phyloP scores from a whole-genome alignment of 192 early-diverging fungal genomes.

The Gaertneriomyces sp. region DNA sequence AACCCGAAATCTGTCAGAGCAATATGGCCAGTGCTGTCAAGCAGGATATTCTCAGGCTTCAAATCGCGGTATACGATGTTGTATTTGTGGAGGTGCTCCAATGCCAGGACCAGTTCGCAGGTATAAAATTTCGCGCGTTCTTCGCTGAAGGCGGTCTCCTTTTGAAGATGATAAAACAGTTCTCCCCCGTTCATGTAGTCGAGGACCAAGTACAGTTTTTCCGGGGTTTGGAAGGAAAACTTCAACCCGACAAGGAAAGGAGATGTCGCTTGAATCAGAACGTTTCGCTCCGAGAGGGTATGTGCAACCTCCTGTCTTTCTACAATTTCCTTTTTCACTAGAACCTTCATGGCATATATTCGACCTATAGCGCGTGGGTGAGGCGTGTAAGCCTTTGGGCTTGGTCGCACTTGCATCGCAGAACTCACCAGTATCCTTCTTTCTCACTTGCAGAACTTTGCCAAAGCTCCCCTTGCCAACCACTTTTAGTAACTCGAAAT shows the following conservation, averaged over 20 bases:
- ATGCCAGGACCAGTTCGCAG: constrained; percentile 62
- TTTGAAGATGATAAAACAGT: constrained; percentile 88
- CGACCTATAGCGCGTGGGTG: constrained; percentile 35
- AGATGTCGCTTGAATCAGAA: constrained; percentile 64
- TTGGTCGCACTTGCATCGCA: neutral
- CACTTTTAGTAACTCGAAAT: constrained; percentile 71
- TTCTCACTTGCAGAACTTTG: constrained; percentile 74
- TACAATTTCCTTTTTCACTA: constrained; percentile 70
- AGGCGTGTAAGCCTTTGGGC: neutral
- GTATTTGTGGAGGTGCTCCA: constrained; percentile 65
- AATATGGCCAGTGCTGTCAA: constrained; percentile 66
- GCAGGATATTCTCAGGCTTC: constrained; percentile 55
- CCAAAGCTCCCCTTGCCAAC: constrained; percentile 78
- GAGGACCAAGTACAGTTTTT: constrained; percentile 73
- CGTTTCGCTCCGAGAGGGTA: constrained; percentile 74
- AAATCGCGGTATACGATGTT: constrained; percentile 64
- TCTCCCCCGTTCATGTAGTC: constrained; percentile 82
- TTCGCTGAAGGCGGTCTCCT: constrained; percentile 83
- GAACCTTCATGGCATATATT: constrained; percentile 81
- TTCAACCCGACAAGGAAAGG: constrained; percentile 94
- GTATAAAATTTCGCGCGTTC: constrained; percentile 81
- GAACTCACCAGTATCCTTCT: constrained; percentile 62
- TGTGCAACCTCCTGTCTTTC: constrained; percentile 71
- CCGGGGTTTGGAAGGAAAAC: constrained; percentile 82
- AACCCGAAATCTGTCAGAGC: constrained; percentile 75